Conservation (phyloP, 1,139 yeast genomes). For the Debaryomyces coudertii region DNA sequence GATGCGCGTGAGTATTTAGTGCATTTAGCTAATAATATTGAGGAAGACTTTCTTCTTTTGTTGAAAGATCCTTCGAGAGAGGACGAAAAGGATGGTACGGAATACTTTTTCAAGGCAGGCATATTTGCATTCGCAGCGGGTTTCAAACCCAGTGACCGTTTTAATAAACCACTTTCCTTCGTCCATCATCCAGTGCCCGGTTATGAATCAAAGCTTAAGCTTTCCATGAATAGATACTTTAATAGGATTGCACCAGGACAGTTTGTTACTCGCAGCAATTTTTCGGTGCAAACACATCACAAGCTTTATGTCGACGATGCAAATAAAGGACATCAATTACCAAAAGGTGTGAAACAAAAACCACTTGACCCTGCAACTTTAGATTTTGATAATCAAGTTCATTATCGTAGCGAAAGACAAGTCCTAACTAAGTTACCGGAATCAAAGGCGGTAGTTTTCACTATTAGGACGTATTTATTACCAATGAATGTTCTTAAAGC, state of each 20-base stretch:
- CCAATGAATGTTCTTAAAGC: slow-evolving; percentile 38
- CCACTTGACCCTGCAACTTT: slow-evolving; percentile 45
- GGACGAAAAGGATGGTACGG: slow-evolving; percentile 24
- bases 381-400: slow-evolving; percentile 52
- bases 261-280: slow-evolving; percentile 45
- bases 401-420: slow-evolving; percentile 46
- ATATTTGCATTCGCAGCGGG: slow-evolving; percentile 48
- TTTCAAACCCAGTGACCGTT: slow-evolving; percentile 40
- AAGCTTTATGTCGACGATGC: slow-evolving; percentile 52
- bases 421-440: slow-evolving; percentile 42
- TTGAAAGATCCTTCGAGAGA: slow-evolving; percentile 37
- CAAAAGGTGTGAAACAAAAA: slow-evolving; percentile 40
- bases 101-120: slow-evolving; percentile 39
- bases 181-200: slow-evolving; percentile 50
- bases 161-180: slow-evolving; percentile 39
- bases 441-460: slow-evolving; percentile 43
- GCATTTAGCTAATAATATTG: slow-evolving; percentile 34
- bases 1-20: slow-evolving; percentile 15
- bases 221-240: slow-evolving; percentile 45
- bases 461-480: slow-evolving; percentile 45
- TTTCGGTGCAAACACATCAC: slow-evolving; percentile 53
- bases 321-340: slow-evolving; percentile 38
- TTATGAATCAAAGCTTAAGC: slow-evolving; percentile 33
- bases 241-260: slow-evolving; percentile 38
- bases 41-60: slow-evolving; percentile 45